Base-by-base conservation (phyloP, 345 rosid genomes). In the Odontarrhena argentea region DNA sequence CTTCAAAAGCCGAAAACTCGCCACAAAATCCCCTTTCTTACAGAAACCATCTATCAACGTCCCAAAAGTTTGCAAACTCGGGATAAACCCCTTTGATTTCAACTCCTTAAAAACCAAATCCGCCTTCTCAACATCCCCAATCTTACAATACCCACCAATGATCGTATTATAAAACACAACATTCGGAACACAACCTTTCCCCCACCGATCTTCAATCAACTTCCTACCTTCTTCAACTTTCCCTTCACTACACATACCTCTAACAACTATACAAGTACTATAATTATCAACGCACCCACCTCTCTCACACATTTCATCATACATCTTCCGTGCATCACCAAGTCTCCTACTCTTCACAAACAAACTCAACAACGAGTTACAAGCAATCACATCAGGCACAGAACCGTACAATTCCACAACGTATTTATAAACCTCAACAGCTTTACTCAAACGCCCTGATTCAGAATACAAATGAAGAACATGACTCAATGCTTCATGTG, bases 141-240 rank as follows among this genome's bases (percentile, higher is more conserved):
- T 55, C 76, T 77, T 82, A 35, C 86, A 84, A 65, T 84, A 85
- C 1, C 96, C 98, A 77, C 84, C 82, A 65, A 90, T 86, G 47
- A 92, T 77, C 0, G 80, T 80, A 37, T 92, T 92, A 59, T 90
- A 93, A 53, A 88, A 88, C 56, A 88, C 87, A 46, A 93, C 65
- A 75, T 88, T 85, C 0, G 98, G 96, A 44, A 88, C 51, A 68
- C 97, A 93, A 8, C 86, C 87, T 67, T 72, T 75, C 61, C 98
- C 98, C 89, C 87, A 90, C 53, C 78, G 65, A 40, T 81, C 77
- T 79, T 85, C 87, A 60, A 90, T 80, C 79, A 92, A 57, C 76
- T 75, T 79, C 65, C 56, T 58, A 61, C 93, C 88, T 56, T 82
- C 92, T 71, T 84, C 85, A 13, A 85, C 89, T 54, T 75, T 84